These are phyloP conservation scores for Chiua sp. DNA, from an alignment of 1,284 basidiomycete genomes.

Conservation along the genomic window DNA sequence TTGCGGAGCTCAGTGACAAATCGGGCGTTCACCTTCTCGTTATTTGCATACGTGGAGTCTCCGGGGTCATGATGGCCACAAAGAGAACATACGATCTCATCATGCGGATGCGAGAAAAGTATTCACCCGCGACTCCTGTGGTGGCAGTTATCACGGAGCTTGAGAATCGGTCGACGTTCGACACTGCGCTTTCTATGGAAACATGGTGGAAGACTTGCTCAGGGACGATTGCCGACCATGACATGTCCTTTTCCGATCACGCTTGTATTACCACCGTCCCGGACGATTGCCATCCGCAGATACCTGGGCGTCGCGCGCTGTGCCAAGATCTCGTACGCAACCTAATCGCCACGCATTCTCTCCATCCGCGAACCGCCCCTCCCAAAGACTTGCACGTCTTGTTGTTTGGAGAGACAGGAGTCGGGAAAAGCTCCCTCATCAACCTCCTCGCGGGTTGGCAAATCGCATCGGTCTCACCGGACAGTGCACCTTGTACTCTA, in stretches of 20 bases:
- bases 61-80: slow-evolving; percentile 22
- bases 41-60: slow-evolving; percentile 31
- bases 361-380: slow-evolving; percentile 19
- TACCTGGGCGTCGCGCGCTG: slow-evolving; percentile 19
- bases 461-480: slow-evolving; percentile 31
- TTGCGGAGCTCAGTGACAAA: slow-evolving; percentile 26
- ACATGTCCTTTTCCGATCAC: slow-evolving; percentile 29
- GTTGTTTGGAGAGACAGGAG: slow-evolving; percentile 38
- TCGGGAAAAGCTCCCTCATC: slow-evolving; percentile 40
- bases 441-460: slow-evolving; percentile 34
- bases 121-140: slow-evolving; percentile 29
- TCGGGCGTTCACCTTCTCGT: slow-evolving; percentile 36
- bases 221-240: slow-evolving; percentile 11
- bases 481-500: slow-evolving; percentile 33
- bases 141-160: slow-evolving; percentile 37
- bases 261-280: slow-evolving; percentile 28
- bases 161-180: slow-evolving; percentile 24
- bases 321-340: slow-evolving; percentile 25
- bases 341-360: slow-evolving; percentile 21
- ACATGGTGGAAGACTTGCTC: slow-evolving; percentile 36
- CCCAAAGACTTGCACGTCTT: slow-evolving; percentile 35
- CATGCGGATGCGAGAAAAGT: slow-evolving; percentile 20
- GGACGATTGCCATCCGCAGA: slow-evolving; percentile 29
- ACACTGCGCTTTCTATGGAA: slow-evolving; percentile 29
- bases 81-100: slow-evolving; percentile 30